Base-by-base conservation (phyloP, 1,284 basidiomycete species). In the Meira miltonrushii region DNA sequence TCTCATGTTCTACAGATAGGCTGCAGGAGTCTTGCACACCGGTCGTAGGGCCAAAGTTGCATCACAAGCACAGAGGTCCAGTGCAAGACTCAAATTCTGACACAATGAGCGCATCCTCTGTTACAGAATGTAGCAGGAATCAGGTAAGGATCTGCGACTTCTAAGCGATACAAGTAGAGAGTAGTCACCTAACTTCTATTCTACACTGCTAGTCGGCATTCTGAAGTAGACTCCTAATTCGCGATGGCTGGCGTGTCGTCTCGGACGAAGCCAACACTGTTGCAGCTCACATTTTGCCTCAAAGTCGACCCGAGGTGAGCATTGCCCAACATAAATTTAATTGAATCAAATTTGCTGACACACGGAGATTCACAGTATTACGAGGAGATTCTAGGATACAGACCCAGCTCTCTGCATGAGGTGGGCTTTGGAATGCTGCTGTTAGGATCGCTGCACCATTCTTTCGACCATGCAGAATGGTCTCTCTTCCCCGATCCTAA, bases 91-190 rank as follows among this genome's bases (percentile, higher is more conserved):
- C 43, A 44, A 4, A 44, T 8, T 25, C 17, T 44, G 23, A 9
- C 23, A 44, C 43, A 44, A 44, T 44, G 43, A 44, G 43, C 9
- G 43, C 43, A 44, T 44, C 43, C 3, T 44, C 43, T 44, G 17
- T 44, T 17, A 44, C 43, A 44, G 43, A 9, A 17, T 44, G 4
- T 17, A 44, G 23, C 23, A 9, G 17, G 17, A 44, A 44, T 25
- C 43, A 44, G 23, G 43, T 44, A 25, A 44, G 43, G 17, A 4
- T 25, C 23, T 17, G 17, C 23, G 17, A 44, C 3, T 9, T 44
- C 8, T 25, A 8, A 17, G 43, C 43, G 17, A 25, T 25, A 44
- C 23, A 8, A 44, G 43, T 4, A 44, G 17, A 17, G 43, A 17
- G 23, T 8, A 25, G 17, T 17, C 43, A 4, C 4, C 8, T 33